phyloP scores from a whole-genome alignment of 345 rosid genomes.

The Mangifera indica region DNA sequence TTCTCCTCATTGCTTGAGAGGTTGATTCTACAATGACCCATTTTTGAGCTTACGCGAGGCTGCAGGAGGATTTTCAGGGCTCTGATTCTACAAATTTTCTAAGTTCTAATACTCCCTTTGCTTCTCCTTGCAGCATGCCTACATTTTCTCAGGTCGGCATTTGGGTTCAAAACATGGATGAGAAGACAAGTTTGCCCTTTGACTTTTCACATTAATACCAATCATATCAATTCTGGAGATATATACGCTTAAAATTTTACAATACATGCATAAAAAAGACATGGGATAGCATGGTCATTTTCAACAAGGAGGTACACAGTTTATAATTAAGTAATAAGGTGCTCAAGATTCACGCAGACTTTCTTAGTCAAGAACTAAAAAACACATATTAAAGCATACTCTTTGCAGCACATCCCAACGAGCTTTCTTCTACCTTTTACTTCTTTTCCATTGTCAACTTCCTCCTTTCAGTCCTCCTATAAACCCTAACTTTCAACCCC shows the following conservation, averaged over 20 bases:
- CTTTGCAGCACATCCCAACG: conserved; percentile 33
- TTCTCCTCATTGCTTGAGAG: conserved; percentile 12
- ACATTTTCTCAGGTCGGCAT: conserved; percentile 19
- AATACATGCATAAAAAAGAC: too few species aligned
- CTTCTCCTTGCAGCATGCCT: conserved; percentile 28
- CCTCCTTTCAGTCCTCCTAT: conserved; percentile 31
- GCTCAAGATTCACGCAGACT: neutral
- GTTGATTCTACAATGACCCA: conserved; percentile 13
- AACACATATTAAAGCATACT: conserved; percentile 34
- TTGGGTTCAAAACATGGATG: neutral
- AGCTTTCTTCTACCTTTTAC: conserved; percentile 34
- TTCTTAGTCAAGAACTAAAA: conserved; percentile 9
- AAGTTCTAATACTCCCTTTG: conserved; percentile 18
- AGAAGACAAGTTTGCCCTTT: neutral
- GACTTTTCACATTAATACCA: too few species aligned
- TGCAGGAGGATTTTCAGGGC: conserved; percentile 5
- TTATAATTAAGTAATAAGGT: neutral
- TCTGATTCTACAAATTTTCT: neutral
- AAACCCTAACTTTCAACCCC: conserved; percentile 33
- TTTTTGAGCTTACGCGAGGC: conserved; percentile 16
- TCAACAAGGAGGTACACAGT: neutral
- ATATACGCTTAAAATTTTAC: too few species aligned
- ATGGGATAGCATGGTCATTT: conserved; percentile 12
- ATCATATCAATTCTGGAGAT: too few species aligned
- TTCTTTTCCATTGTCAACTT: conserved; percentile 64